These are phyloP conservation scores for Phytophthora idaei DNA, from an alignment of 352 stramenopile genomes.

Conservation along the genomic window DNA sequence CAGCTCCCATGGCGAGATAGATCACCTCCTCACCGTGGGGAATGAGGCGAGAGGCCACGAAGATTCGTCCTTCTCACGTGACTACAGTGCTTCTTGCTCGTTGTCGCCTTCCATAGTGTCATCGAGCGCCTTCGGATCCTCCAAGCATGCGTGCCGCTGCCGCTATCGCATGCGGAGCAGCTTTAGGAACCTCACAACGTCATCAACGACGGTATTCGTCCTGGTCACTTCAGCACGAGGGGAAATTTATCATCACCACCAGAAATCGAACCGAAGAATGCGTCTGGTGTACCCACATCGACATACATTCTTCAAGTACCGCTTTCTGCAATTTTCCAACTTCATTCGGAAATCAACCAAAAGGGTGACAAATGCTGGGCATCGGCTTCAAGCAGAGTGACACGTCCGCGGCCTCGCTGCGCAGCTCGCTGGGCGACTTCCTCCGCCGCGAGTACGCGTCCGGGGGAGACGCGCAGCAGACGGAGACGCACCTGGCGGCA, in stretches of 20 bases:
- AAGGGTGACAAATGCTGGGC: slow-evolving; percentile 51
- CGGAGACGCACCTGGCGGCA: slow-evolving; percentile 33
- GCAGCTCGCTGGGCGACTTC: slow-evolving; percentile 68
- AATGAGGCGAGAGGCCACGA: too few species aligned
- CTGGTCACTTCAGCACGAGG: background rate
- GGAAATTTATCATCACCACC: background rate
- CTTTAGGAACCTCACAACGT: too few species aligned
- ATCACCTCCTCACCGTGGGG: too few species aligned
- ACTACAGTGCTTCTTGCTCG: too few species aligned
- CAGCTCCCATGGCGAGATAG: too few species aligned
- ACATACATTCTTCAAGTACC: slow-evolving; percentile 13
- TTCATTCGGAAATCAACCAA: slow-evolving; percentile 9
- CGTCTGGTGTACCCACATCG: slow-evolving; percentile 7
- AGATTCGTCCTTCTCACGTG: too few species aligned
- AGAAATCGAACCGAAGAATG: background rate
- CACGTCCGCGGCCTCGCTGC: slow-evolving; percentile 41
- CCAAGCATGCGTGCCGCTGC: too few species aligned
- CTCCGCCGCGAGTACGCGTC: slow-evolving; percentile 70
- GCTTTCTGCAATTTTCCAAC: background rate
- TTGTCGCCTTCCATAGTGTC: too few species aligned
- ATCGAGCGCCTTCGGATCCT: too few species aligned
- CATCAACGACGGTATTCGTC: too few species aligned
- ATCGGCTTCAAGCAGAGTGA: slow-evolving; percentile 83
- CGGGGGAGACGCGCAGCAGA: slow-evolving; percentile 6
- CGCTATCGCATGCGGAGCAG: too few species aligned